Conservation (phyloP, 2,329 filamentous ascomycete genomes). For the Aspergillus aculeatinus region DNA sequence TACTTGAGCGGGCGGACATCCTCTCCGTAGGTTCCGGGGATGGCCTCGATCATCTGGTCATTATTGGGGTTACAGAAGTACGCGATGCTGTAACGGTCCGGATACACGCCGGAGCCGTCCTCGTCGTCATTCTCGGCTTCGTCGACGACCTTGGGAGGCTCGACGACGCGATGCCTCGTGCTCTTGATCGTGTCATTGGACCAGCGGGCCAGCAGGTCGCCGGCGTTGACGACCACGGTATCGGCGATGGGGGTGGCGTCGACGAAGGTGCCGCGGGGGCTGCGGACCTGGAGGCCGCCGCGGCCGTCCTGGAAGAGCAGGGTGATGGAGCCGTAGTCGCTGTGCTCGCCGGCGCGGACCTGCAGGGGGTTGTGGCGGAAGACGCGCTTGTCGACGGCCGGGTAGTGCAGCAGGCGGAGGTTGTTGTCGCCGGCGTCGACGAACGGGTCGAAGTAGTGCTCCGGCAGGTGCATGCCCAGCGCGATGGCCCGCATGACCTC, state of each 20-base stretch:
- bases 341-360: constrained; percentile 76
- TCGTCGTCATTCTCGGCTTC: constrained; percentile 41
- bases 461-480: constrained; percentile 71
- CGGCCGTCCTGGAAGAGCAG: constrained; percentile 57
- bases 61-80: constrained; percentile 92
- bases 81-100: constrained; percentile 80
- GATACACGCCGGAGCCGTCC: constrained; percentile 54
- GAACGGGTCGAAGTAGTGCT: constrained; percentile 73
- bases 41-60: constrained; percentile 71
- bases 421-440: constrained; percentile 70
- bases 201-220: constrained; percentile 82
- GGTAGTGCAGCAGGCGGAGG: constrained; percentile 75
- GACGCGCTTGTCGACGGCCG: constrained; percentile 62
- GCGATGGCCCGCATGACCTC: constrained; percentile 83
- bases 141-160: constrained; percentile 64
- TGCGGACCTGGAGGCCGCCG: constrained; percentile 62
- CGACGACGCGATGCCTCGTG: constrained; percentile 85
- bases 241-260: constrained; percentile 78
- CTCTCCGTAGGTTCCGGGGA: constrained; percentile 70
- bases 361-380: constrained; percentile 67
- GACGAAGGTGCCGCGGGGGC: constrained; percentile 74
- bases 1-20: constrained; percentile 67
- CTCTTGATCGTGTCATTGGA: constrained; percentile 89
- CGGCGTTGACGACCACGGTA: constrained; percentile 85
- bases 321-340: constrained; percentile 59